Evolutionary conservation across 306 rosid species (phyloP).

Genomic region (Inga leiocalycina): DNA sequence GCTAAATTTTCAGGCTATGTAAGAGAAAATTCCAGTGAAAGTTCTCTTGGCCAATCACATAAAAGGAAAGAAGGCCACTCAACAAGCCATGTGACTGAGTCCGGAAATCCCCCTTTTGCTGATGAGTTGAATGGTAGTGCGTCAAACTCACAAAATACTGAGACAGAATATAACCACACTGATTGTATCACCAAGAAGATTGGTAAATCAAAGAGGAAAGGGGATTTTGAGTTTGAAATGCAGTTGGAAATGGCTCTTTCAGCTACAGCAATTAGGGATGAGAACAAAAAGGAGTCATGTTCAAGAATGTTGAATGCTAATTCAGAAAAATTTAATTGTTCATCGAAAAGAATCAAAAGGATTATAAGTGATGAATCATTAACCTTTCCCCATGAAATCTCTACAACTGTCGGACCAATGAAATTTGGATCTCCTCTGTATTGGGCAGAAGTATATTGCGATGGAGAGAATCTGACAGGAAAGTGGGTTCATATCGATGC

Average conservation of each 20-base stretch:
- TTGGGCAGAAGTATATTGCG: slow-evolving; percentile 96
- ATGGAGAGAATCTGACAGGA: slow-evolving; percentile 86
- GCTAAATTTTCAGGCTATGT: slow-evolving; percentile 41
- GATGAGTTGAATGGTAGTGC: slow-evolving; percentile 36
- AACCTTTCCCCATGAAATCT: slow-evolving; percentile 54
- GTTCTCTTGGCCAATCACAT: slow-evolving; percentile 45
- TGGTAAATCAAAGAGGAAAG: slow-evolving; percentile 67
- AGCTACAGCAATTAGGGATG: slow-evolving; percentile 52
- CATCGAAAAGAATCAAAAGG: slow-evolving; percentile 60
- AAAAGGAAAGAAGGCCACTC: slow-evolving; percentile 38
- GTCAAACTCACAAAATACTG: slow-evolving; percentile 41
- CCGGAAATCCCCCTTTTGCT: slow-evolving; percentile 35
- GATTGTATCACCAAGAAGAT: slow-evolving; percentile 39
- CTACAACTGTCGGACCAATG: slow-evolving; percentile 81
- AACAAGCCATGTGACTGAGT: slow-evolving; percentile 34
- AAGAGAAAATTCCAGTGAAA: slow-evolving; percentile 50
- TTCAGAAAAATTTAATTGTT: slow-evolving; percentile 36
- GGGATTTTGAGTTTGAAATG: slow-evolving; percentile 91
- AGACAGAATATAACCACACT: slow-evolving; percentile 38
- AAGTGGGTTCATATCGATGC: slow-evolving; percentile 96
- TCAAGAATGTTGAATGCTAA: slow-evolving; percentile 30
- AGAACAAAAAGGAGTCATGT: slow-evolving; percentile 42
- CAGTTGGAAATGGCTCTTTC: slow-evolving; percentile 92
- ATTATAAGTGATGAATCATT: slow-evolving; percentile 52
- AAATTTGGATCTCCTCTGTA: slow-evolving; percentile 85